These are phyloP conservation scores for Endocalyx cinctus DNA, from an alignment of 2,329 filamentous ascomycete species.

Conservation along the genomic window DNA sequence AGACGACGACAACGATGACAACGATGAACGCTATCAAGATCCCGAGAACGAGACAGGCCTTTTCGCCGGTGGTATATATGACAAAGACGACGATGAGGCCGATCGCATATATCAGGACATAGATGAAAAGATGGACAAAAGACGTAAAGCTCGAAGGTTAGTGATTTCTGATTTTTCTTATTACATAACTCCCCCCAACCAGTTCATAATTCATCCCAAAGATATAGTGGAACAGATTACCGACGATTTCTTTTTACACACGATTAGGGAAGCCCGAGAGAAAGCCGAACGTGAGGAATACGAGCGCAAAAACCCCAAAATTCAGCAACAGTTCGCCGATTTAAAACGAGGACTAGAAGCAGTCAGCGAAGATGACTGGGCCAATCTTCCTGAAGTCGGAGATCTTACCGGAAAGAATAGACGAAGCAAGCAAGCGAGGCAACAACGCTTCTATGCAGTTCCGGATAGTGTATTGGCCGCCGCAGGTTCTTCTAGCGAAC, in stretches of 20 bases:
- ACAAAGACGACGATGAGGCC: slow-evolving; percentile 96
- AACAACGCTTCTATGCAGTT: slow-evolving; percentile 89
- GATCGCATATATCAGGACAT: slow-evolving; percentile 94
- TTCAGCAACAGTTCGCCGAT: slow-evolving; percentile 95
- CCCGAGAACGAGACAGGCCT: slow-evolving; percentile 95
- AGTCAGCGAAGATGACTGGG: slow-evolving; percentile 95
- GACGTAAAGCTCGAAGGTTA: slow-evolving; percentile 82
- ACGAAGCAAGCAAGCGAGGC: slow-evolving; percentile 74
- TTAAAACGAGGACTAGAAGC: slow-evolving; percentile 84
- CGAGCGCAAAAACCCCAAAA: slow-evolving; percentile 96
- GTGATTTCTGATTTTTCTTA: slow-evolving; percentile 40
- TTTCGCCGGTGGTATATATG: slow-evolving; percentile 92
- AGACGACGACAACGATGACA: slow-evolving; percentile 68
- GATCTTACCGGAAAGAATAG: slow-evolving; percentile 94
- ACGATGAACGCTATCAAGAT: slow-evolving; percentile 83
- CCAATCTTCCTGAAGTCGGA: slow-evolving; percentile 88
- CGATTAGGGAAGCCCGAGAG: slow-evolving; percentile 88
- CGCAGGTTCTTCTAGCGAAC: slow-evolving; percentile 72
- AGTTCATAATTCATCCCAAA: slow-evolving; percentile 63
- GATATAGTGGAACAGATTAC: slow-evolving; percentile 71
- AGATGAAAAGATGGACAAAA: slow-evolving; percentile 93
- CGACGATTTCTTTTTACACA: slow-evolving; percentile 60
- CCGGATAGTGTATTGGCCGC: slow-evolving; percentile 92
- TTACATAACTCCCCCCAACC: slow-evolving; percentile 35
- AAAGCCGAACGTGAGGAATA: slow-evolving; percentile 88